Conservation (phyloP, 2,329 filamentous ascomycete species). For the Bretziella fagacearum region DNA sequence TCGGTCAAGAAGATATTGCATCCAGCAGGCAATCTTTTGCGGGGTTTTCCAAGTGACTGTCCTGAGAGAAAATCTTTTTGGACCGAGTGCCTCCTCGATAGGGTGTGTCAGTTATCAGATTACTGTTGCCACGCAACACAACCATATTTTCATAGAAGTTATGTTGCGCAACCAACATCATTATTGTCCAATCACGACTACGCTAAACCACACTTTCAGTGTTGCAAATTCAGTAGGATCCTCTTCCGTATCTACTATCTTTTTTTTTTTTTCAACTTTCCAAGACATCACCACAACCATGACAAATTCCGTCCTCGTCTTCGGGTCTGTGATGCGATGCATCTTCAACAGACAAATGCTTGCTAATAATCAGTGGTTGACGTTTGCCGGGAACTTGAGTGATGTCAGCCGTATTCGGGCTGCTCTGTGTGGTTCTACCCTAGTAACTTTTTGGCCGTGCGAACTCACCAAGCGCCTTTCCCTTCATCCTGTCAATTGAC, state of each 20-base stretch:
- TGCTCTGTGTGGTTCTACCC: conserved; percentile 8
- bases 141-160: no score
- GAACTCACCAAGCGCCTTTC: not conserved
- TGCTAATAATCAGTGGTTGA: conserved; percentile 1
- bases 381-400: not conserved
- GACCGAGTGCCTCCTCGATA: no score
- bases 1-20: not conserved
- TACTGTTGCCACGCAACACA: no score
- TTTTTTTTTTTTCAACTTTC: not conserved
- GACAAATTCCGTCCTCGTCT: not conserved
- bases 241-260: no score
- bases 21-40: no score
- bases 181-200: no score
- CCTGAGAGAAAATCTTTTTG: no score
- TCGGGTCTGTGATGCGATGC: not conserved
- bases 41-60: no score
- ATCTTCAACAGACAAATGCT: not conserved
- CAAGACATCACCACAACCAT: not conserved
- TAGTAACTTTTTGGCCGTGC: conserved; percentile 4
- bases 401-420: conserved; percentile 15
- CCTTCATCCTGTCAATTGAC: not conserved
- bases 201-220: no score
- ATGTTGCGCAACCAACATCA: no score
- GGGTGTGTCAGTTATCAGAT: no score
- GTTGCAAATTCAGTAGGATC: no score